Percentiles rank a stretch among this genome's conserved stretches.
Evolutionary conservation across 441 rosid genomes (phyloP).

Genomic region (Syzygium syzygioides): DNA sequence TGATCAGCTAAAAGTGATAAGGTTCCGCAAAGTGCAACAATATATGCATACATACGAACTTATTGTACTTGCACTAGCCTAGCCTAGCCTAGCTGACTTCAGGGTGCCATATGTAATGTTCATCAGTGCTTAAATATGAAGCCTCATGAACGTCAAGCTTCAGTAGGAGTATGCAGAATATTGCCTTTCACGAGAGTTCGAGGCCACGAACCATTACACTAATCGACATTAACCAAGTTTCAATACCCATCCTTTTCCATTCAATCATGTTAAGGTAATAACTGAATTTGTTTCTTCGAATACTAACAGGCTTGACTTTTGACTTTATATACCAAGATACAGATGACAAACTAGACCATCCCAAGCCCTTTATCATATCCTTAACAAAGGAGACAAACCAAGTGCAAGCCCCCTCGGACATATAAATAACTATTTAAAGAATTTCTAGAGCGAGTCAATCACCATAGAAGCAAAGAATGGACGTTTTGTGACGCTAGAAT

Average conservation of each 20-base stretch:
- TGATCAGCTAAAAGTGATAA: no score
- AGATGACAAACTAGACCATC: background rate
- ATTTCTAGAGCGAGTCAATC: background rate
- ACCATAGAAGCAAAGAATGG: conserved; percentile 99
- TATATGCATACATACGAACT: background rate
- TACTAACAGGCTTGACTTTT: background rate
- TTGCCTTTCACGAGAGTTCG: background rate
- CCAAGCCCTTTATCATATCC: background rate
- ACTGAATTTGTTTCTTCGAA: background rate
- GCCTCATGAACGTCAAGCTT: background rate
- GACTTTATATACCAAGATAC: background rate
- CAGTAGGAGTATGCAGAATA: background rate
- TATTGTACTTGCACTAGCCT: background rate
- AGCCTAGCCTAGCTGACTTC: background rate
- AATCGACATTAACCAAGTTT: background rate
- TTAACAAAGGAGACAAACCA: background rate
- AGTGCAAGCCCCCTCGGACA: background rate
- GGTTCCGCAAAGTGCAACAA: background rate
- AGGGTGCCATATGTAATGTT: background rate
- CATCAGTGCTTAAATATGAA: background rate
- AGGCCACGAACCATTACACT: background rate
- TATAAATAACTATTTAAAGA: background rate
- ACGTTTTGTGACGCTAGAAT: conserved; percentile 71
- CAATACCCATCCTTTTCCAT: background rate
- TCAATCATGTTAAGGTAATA: background rate